A percentile compares a stretch with the other conserved stretches of the same genome.
These are phyloP conservation scores for Tricholoma matsutake DNA, from an alignment of 768 basidiomycete genomes.

Conservation along the genomic window DNA sequence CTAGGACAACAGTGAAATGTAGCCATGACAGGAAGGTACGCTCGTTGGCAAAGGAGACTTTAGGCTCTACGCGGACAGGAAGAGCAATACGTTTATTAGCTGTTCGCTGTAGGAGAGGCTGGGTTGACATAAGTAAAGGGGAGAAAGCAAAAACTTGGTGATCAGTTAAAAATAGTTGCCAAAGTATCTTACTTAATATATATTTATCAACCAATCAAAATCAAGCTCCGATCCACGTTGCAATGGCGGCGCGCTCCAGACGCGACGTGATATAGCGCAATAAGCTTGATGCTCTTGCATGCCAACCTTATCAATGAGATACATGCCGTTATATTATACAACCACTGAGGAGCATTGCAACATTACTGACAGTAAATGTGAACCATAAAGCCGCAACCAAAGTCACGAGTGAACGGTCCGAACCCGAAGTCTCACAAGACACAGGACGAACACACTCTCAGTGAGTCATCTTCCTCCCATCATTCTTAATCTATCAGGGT, in stretches of 20 bases:
- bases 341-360: too few relatives aligned
- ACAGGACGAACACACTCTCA: not conserved
- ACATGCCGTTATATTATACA: too few relatives aligned
- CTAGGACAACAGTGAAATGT: slow-evolving; percentile 96
- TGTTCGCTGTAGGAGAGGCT: slow-evolving; percentile 94
- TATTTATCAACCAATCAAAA: not conserved
- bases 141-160: slow-evolving; percentile 7
- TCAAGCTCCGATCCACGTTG: not conserved
- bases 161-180: too few relatives aligned
- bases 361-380: too few relatives aligned
- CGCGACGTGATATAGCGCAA: too few relatives aligned
- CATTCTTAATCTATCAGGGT: slow-evolving; percentile 83
- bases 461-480: slow-evolving; percentile 42
- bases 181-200: too few relatives aligned
- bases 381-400: too few relatives aligned
- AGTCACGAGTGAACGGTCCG: not conserved
- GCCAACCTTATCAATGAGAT: too few relatives aligned
- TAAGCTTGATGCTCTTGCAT: too few relatives aligned
- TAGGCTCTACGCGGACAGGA: slow-evolving; percentile 91
- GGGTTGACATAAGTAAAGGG: slow-evolving; percentile 77
- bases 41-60: slow-evolving; percentile 94
- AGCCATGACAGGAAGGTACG: slow-evolving; percentile 98
- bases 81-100: slow-evolving; percentile 95
- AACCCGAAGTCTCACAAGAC: not conserved
- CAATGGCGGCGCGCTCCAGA: too few relatives aligned